Base-by-base conservation (phyloP, 2,329 filamentous ascomycete species). In the Diaporthe humulicola region DNA sequence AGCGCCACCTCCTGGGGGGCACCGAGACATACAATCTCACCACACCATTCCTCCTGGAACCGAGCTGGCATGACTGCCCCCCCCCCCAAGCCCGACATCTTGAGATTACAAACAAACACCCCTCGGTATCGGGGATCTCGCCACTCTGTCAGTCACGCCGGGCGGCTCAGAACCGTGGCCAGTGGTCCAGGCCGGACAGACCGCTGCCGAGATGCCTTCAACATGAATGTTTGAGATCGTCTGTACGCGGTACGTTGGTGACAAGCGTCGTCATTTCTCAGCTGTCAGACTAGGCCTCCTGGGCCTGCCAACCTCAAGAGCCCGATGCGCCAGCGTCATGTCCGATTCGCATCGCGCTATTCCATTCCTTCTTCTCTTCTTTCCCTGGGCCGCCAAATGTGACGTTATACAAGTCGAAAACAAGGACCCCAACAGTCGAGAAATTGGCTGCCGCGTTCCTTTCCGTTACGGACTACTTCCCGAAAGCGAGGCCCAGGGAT, bases 11-110 rank as follows among this genome's bases (percentile, higher is more conserved):
- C 73, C 66, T 71, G 33, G 56, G 56, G 30, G 22, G 33, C 36
- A 64, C 73, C 73, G 73, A 74, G 73, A 71, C 73, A 74, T 30
- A 10, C 66, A 70, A 71, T 74, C 45, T 74, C 73, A 64, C 73
- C 38, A 33, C 73, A 25, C 58, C 42, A 45, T 45, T 70, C 54
- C 71, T 67, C 25, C 45, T 38, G 48, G 70, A 25, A 30, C 42
- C 25, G 42, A 54, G 61, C 40, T 74, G 73, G 73, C 56, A 64
- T 50, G 28, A 28, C 48, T 12, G 25, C 7, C 33, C 54, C 33
- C 19, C 40, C 57, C 28, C 25, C n/a, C 45, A 52, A 38, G 52
- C 40, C 54, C 38, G 33, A 60, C 17, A 30, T 25, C 25, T 22
- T 38, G 28, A 22, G 61, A 25, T 52, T 67, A 19, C 61, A 52